Percentiles rank a stretch among this genome's conserved stretches.
Conservation (phyloP, 2,329 filamentous ascomycete genomes). For the Penicillium sp. region DNA sequence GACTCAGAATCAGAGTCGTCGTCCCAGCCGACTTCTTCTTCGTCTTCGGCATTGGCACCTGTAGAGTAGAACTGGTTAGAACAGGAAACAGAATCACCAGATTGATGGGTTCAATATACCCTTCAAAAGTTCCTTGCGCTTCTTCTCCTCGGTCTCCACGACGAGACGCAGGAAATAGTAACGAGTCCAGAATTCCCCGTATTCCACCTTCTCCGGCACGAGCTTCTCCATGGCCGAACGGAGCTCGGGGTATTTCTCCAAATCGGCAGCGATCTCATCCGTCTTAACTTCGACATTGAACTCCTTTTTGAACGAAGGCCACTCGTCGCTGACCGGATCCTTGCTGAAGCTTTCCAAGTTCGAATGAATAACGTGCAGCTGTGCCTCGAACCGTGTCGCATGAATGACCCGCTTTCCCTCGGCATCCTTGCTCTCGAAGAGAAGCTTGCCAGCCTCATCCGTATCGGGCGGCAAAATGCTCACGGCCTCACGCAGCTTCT, state of each 20-base stretch:
- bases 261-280: slow-evolving; percentile 66
- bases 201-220: slow-evolving; percentile 87
- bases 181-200: slow-evolving; percentile 80
- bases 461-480: slow-evolving; percentile 65
- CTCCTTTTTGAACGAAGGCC: slow-evolving; percentile 58
- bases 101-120: slow-evolving; percentile 49
- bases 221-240: slow-evolving; percentile 85
- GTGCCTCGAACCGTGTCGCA: slow-evolving; percentile 85
- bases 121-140: slow-evolving; percentile 79
- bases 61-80: slow-evolving; percentile 6
- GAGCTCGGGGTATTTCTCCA: slow-evolving; percentile 79
- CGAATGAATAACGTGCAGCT: slow-evolving; percentile 90
- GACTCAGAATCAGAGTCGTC: slow-evolving; percentile 60
- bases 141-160: slow-evolving; percentile 84
- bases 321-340: slow-evolving; percentile 69
- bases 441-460: slow-evolving; percentile 52
- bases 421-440: slow-evolving; percentile 90
- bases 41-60: slow-evolving; percentile 52
- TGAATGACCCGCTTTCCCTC: slow-evolving; percentile 88
- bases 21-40: slow-evolving; percentile 60
- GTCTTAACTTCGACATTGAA: slow-evolving; percentile 83
- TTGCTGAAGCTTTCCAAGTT: slow-evolving; percentile 70
- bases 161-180: slow-evolving; percentile 93
- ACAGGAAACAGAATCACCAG: neutral
- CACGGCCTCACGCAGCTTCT: slow-evolving; percentile 84